Percentiles rank a stretch among this genome's conserved stretches.
Conservation (phyloP, 1,284 basidiomycete genomes). For the Moniliella sp. region DNA sequence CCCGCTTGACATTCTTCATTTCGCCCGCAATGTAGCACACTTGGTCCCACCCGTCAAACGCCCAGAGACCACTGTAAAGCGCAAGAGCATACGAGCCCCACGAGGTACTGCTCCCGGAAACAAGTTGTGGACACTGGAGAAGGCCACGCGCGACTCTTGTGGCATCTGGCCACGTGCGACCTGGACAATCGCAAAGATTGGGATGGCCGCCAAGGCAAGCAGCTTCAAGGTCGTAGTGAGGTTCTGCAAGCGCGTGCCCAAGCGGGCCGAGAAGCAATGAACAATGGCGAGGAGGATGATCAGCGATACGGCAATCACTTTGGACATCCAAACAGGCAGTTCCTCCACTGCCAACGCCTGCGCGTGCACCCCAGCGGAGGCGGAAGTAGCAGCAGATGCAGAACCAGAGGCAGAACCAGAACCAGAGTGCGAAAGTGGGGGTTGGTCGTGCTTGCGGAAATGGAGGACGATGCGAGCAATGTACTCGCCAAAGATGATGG, state of each 20-base stretch:
- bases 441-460: slow-evolving; percentile 13
- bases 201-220: slow-evolving; percentile 44
- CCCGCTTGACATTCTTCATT: slow-evolving; percentile 45
- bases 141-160: slow-evolving; percentile 7
- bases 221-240: slow-evolving; percentile 72
- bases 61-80: slow-evolving; percentile 83
- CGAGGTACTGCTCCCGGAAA: slow-evolving; percentile 55
- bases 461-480: slow-evolving; percentile 43
- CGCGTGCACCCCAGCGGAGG: too few relatives aligned
- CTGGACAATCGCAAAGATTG: slow-evolving; percentile 52
- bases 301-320: slow-evolving; percentile 57
- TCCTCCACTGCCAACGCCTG: too few relatives aligned
- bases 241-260: slow-evolving; percentile 61
- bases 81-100: slow-evolving; percentile 74
- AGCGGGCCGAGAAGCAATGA: slow-evolving; percentile 54
- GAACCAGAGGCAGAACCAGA: too few relatives aligned
- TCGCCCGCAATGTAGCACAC: slow-evolving; percentile 69
- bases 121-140: slow-evolving; percentile 31
- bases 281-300: slow-evolving; percentile 51
- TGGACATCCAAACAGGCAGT: slow-evolving; percentile 80
- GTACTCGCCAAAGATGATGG: slow-evolving; percentile 49
- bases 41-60: slow-evolving; percentile 74
- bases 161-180: slow-evolving; percentile 42
- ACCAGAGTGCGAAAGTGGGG: too few relatives aligned
- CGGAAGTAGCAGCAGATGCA: too few relatives aligned